Conservation (phyloP, 805 yeast genomes). For the Ogataea saltuana region DNA sequence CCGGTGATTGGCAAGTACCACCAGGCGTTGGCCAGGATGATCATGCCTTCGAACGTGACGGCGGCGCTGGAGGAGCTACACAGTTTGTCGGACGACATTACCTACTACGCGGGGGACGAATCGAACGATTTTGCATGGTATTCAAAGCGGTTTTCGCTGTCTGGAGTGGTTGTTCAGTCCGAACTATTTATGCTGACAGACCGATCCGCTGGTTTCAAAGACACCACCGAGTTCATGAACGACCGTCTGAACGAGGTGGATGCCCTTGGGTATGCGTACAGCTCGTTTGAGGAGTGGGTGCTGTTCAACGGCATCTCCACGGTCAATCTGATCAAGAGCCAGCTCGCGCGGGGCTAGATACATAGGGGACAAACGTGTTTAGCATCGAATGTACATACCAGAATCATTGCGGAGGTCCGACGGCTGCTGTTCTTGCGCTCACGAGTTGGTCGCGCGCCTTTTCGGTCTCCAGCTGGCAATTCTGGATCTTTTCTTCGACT, state of each 20-base stretch:
- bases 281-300: constrained; percentile 72
- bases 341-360: constrained; percentile 57
- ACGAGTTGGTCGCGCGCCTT: constrained; percentile 50
- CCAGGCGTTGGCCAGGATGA: constrained; percentile 58
- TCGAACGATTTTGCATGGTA: constrained; percentile 91
- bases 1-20: constrained; percentile 47
- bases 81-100: constrained; percentile 78
- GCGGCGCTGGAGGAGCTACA: constrained; percentile 67
- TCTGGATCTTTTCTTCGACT: constrained; percentile 69
- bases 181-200: constrained; percentile 85
- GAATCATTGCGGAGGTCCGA: constrained; percentile 4
- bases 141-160: constrained; percentile 72
- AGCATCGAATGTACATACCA: constrained; percentile 7
- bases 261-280: constrained; percentile 59
- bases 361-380: constrained; percentile 8
- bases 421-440: constrained; percentile 20
- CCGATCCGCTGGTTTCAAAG: constrained; percentile 50
- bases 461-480: constrained; percentile 57
- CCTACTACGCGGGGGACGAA: constrained; percentile 74
- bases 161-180: constrained; percentile 68
- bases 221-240: constrained; percentile 66
- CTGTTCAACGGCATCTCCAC: constrained; percentile 65
- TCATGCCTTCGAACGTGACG: constrained; percentile 62
- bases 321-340: constrained; percentile 69
- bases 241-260: constrained; percentile 56